Conservation (phyloP, 139 green algal genomes). For the Trebouxia sp. region DNA sequence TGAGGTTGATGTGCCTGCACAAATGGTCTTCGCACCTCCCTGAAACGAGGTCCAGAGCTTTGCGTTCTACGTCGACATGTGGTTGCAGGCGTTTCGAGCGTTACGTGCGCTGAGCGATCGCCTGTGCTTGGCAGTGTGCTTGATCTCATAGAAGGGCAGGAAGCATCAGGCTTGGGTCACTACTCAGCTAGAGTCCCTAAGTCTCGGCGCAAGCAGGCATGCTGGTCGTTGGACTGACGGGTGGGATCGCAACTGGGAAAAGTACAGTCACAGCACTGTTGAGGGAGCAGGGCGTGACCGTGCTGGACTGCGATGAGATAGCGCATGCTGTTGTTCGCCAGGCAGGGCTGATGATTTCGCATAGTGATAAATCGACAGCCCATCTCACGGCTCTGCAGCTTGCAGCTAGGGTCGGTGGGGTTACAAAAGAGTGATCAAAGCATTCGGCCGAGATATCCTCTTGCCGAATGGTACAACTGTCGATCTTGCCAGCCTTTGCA, state of each 20-base stretch:
- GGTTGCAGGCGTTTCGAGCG: no score
- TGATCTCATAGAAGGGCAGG: no score
- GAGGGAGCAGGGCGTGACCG: conserved; percentile 32
- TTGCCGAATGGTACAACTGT: conserved; percentile 39
- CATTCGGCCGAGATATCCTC: conserved; percentile 58
- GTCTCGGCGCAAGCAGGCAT: conserved; percentile 48
- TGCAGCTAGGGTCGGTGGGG: conserved; percentile 63
- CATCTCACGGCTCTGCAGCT: background rate
- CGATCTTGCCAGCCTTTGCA: background rate
- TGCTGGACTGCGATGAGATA: conserved; percentile 81
- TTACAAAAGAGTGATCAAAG: conserved; percentile 55
- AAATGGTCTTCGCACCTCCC: no score
- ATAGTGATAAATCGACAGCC: background rate
- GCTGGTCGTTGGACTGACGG: conserved; percentile 79
- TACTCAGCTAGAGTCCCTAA: no score
- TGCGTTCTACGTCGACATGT: no score
- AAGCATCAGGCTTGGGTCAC: no score
- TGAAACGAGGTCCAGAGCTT: no score
- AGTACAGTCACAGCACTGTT: conserved; percentile 61
- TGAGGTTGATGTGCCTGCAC: no score
- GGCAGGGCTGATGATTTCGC: conserved; percentile 34
- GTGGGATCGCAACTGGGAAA: conserved; percentile 87
- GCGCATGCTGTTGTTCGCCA: conserved; percentile 56
- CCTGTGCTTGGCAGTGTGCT: no score
- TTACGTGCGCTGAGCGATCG: no score